Evolutionary conservation across 192 early-diverging fungal species (phyloP).

Genomic region (Thamnidium elegans): DNA sequence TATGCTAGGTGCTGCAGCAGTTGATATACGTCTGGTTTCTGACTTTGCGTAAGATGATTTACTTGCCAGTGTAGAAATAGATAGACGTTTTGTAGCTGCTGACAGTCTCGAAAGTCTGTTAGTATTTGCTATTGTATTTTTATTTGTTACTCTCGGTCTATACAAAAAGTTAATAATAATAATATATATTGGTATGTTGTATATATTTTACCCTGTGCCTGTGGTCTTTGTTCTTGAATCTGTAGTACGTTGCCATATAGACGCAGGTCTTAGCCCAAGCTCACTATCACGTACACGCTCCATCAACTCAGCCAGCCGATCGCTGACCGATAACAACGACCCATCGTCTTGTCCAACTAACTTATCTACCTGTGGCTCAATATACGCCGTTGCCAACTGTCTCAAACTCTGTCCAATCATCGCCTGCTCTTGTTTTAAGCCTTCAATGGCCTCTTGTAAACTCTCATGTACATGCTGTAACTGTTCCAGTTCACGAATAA

Average conservation of each 20-base stretch:
- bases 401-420: constrained; percentile 40
- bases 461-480: constrained; percentile 39
- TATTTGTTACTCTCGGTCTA: constrained; percentile 10
- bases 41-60: neutral
- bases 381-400: constrained; percentile 30
- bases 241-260: too few relatives aligned
- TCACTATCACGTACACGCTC: constrained; percentile 22
- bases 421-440: constrained; percentile 46
- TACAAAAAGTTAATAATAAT: neutral
- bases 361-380: constrained; percentile 38
- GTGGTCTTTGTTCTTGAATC: neutral
- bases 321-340: constrained; percentile 38
- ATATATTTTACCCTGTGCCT: neutral
- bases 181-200: too few relatives aligned
- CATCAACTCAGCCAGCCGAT: constrained; percentile 38
- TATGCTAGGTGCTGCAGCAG: constrained; percentile 10
- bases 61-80: constrained; percentile 1
- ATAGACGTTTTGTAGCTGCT: constrained; percentile 5
- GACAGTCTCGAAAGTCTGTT: neutral
- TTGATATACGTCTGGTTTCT: neutral
- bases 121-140: neutral
- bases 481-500: constrained; percentile 49
- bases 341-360: constrained; percentile 33
- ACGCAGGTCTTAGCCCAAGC: constrained; percentile 8
- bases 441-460: constrained; percentile 41